phyloP scores from a whole-genome alignment of 1,139 yeast species.

The Zygosaccharomyces pseudobailii region DNA sequence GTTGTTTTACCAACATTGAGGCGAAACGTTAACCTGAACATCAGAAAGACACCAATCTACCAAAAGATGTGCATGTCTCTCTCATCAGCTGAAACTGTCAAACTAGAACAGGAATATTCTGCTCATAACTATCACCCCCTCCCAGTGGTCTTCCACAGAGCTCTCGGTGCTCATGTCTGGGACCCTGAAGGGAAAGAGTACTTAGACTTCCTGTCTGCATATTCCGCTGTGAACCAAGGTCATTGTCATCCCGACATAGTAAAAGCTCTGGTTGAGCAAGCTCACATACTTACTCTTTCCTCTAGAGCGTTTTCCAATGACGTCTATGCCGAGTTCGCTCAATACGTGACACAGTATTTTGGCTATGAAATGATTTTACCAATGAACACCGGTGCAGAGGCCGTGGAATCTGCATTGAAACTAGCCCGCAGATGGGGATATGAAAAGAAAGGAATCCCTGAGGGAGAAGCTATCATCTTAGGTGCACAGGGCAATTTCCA shows the following conservation, averaged over 20 bases:
- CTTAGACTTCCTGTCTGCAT: conserved; percentile 84
- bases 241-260: conserved; percentile 95
- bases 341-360: conserved; percentile 83
- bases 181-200: conserved; percentile 93
- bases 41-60: too few species aligned
- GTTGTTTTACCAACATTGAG: too few species aligned
- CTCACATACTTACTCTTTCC: conserved; percentile 74
- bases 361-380: conserved; percentile 91
- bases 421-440: conserved; percentile 98
- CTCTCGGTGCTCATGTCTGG: conserved; percentile 92
- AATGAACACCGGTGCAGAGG: conserved; percentile 99
- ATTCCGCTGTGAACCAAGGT: conserved; percentile 97
- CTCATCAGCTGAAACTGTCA: conserved; percentile 61
- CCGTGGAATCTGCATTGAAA: conserved; percentile 92
- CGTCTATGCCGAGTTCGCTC: conserved; percentile 81
- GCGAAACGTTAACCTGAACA: not conserved
- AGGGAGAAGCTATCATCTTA: conserved; percentile 77
- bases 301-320: conserved; percentile 93
- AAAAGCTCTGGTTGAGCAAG: conserved; percentile 81
- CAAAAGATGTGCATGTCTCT: conserved; percentile 37
- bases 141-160: conserved; percentile 88
- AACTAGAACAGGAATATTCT: conserved; percentile 73
- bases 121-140: conserved; percentile 97
- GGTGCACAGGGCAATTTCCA: conserved; percentile 91
- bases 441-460: conserved; percentile 76